A percentile compares a stretch with the other conserved stretches of the same genome.
These are phyloP conservation scores for Tylopilus subfusipes DNA, from an alignment of 768 basidiomycete species.

Conservation along the genomic window DNA sequence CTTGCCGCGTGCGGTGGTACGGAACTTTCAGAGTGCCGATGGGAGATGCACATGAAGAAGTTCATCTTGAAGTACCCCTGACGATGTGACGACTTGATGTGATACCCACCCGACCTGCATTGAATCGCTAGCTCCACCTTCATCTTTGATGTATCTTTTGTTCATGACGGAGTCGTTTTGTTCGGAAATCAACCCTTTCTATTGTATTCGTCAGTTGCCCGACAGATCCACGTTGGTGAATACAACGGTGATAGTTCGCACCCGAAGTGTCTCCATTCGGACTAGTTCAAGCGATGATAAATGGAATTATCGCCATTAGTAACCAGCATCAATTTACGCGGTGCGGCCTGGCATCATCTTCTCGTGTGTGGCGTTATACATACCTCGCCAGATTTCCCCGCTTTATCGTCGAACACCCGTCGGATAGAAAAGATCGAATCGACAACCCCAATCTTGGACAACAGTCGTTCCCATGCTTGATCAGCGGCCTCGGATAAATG, in stretches of 20 bases:
- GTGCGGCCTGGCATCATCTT: background rate
- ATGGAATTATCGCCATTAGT: slow-evolving; percentile 1
- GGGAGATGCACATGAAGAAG: slow-evolving; percentile 57
- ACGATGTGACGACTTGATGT: slow-evolving; percentile 12
- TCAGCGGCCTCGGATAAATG: background rate
- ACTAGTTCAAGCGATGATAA: background rate
- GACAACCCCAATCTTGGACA: background rate
- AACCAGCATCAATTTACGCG: slow-evolving; percentile 2
- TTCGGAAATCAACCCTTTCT: slow-evolving; percentile 7
- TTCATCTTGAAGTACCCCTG: slow-evolving; percentile 65
- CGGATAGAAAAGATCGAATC: background rate
- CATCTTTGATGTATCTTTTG: slow-evolving; percentile 2
- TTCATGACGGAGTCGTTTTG: slow-evolving; percentile 19
- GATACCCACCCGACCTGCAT: background rate
- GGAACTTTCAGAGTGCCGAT: slow-evolving; percentile 50
- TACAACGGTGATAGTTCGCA: slow-evolving; percentile 11
- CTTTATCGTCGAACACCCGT: background rate
- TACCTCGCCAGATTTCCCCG: background rate
- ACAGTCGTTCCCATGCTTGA: background rate
- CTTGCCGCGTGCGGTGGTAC: slow-evolving; percentile 44
- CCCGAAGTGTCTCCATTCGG: background rate
- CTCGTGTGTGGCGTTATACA: background rate
- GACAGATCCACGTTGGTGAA: background rate
- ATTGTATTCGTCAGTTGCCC: background rate
- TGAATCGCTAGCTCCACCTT: slow-evolving; percentile 2